phyloP scores from a whole-genome alignment of 352 stramenopile genomes.

The Globisporangium echinulatum region DNA sequence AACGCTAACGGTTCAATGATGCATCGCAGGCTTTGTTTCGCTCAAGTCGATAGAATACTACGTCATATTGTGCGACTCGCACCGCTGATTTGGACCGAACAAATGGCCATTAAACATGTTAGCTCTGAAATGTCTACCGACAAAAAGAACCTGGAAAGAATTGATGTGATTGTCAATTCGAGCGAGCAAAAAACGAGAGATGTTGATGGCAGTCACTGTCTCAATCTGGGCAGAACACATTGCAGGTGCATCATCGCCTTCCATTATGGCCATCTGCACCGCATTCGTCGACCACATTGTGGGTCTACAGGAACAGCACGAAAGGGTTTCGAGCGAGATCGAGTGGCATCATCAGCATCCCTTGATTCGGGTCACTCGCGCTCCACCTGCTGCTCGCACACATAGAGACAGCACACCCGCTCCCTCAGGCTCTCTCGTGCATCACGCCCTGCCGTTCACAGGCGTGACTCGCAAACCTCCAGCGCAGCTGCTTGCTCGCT shows the following conservation, averaged over 20 bases:
- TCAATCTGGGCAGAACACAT: background rate
- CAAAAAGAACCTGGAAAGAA: background rate
- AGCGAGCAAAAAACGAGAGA: background rate
- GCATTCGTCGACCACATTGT: background rate
- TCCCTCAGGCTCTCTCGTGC: background rate
- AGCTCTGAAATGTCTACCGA: no score
- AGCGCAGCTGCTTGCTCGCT: no score
- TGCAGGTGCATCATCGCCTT: background rate
- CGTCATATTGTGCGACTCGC: no score
- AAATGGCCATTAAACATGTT: no score
- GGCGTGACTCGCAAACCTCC: background rate
- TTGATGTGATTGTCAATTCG: background rate
- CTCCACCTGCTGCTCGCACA: background rate
- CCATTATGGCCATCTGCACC: background rate
- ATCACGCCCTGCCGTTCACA: background rate
- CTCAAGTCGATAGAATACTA: no score
- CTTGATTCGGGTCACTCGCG: background rate
- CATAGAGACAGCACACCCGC: constrained; percentile 3
- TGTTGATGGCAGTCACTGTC: background rate
- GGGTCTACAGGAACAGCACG: background rate
- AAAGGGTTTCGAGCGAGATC: background rate
- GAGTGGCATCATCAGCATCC: constrained; percentile 1
- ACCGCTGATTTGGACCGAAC: no score
- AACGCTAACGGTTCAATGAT: no score
- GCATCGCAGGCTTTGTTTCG: no score